phyloP scores from a whole-genome alignment of 352 stramenopile genomes.

The Pythium brassicae region DNA sequence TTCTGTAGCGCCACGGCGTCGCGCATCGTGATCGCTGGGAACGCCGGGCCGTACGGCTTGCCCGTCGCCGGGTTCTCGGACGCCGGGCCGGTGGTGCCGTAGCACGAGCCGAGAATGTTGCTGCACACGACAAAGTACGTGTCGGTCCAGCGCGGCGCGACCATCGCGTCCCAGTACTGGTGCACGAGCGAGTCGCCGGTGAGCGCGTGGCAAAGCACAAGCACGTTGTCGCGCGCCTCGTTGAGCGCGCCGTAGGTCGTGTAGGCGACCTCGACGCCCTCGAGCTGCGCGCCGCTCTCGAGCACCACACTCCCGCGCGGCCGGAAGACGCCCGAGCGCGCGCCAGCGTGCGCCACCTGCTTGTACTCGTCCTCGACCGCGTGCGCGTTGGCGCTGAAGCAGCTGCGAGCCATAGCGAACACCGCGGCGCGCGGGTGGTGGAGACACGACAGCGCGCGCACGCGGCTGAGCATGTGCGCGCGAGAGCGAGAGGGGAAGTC shows the following conservation, averaged over 20 bases:
- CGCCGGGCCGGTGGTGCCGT: conserved; percentile 88
- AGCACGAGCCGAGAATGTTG: conserved; percentile 96
- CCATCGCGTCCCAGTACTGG: conserved; percentile 92
- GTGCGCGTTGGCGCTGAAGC: neutral
- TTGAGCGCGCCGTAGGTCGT: conserved; percentile 94
- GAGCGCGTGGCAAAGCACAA: conserved; percentile 90
- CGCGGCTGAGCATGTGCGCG: too few species aligned
- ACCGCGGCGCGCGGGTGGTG: too few species aligned
- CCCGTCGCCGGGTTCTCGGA: conserved; percentile 74
- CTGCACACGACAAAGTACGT: conserved; percentile 96
- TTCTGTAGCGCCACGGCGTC: conserved; percentile 92
- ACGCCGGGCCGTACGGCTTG: conserved; percentile 81
- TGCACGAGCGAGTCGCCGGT: conserved; percentile 93
- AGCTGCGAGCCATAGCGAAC: neutral
- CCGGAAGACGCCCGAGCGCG: conserved; percentile 36
- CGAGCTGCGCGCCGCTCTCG: conserved; percentile 63
- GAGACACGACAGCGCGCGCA: too few species aligned
- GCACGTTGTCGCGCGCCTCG: conserved; percentile 21
- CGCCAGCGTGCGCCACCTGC: conserved; percentile 38
- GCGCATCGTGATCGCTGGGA: conserved; percentile 90
- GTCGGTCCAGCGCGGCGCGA: conserved; percentile 93
- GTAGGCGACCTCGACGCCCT: conserved; percentile 85
- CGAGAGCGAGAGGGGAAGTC: too few species aligned
- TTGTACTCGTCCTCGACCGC: conserved; percentile 64
- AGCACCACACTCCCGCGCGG: conserved; percentile 40